phyloP scores from a whole-genome alignment of 768 basidiomycete genomes.

The Cytidiella melzeri region DNA sequence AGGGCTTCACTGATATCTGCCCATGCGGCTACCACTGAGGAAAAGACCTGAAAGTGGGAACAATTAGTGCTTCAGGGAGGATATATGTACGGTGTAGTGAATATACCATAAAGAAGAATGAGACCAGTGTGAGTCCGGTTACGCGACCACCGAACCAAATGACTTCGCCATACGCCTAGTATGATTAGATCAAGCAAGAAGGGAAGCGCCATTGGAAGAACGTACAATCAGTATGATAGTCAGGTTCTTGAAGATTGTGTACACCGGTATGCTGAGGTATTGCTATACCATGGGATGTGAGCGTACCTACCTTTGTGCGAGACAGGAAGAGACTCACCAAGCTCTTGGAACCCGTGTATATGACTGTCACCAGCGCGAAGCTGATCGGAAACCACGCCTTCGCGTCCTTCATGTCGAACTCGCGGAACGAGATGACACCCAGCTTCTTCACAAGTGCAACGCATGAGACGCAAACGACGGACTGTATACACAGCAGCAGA shows the following conservation, averaged over 20 bases:
- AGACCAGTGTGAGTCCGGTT: constrained; percentile 78
- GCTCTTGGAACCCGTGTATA: constrained; percentile 97
- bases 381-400: constrained; percentile 95
- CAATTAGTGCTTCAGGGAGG: not conserved
- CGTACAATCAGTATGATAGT: constrained; percentile 97
- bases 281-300: constrained; percentile 49
- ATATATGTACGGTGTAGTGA: not conserved
- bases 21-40: constrained; percentile 97
- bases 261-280: constrained; percentile 94
- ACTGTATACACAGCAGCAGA: constrained; percentile 86
- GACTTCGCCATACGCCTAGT: constrained; percentile 93
- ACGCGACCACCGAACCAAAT: constrained; percentile 93
- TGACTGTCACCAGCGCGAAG: constrained; percentile 84
- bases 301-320: not conserved
- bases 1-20: constrained; percentile 59
- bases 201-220: constrained; percentile 13
- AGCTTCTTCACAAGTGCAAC: constrained; percentile 68
- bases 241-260: constrained; percentile 98
- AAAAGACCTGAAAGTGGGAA: constrained; percentile 59
- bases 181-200: constrained; percentile 1
- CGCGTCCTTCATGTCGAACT: constrained; percentile 78
- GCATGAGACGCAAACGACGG: constrained; percentile 76
- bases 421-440: constrained; percentile 78
- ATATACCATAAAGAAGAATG: constrained; percentile 86
- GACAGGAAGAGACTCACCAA: constrained; percentile 55